phyloP scores from a whole-genome alignment of 2,329 filamentous ascomycete species.

The Fusarium sambucinum region DNA sequence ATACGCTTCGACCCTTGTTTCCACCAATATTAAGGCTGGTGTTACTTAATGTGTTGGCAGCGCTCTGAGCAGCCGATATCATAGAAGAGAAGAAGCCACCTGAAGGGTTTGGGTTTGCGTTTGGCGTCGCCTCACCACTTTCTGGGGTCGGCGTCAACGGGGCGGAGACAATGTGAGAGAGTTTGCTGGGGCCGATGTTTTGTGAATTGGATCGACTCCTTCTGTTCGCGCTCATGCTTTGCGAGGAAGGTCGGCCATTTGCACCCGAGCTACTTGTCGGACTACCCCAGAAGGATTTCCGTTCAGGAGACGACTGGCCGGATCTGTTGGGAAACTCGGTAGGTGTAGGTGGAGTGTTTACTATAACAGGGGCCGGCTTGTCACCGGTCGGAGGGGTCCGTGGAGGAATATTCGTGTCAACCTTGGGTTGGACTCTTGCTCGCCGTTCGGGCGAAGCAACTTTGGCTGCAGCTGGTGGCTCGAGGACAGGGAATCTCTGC shows the following conservation, averaged over 20 bases:
- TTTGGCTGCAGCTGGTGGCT: slow-evolving; percentile 50
- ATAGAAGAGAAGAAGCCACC: slow-evolving; percentile 93
- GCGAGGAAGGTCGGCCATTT: slow-evolving; percentile 70
- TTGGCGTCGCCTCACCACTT: slow-evolving; percentile 67
- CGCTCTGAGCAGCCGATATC: slow-evolving; percentile 92
- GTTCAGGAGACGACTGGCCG: slow-evolving; percentile 46
- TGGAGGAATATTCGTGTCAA: slow-evolving; percentile 54
- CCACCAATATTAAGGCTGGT: slow-evolving; percentile 66
- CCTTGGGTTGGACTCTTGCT: slow-evolving; percentile 47
- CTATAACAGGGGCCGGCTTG: slow-evolving; percentile 65
- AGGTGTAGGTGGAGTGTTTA: slow-evolving; percentile 75
- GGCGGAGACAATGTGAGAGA: slow-evolving; percentile 79
- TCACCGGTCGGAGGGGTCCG: slow-evolving; percentile 63
- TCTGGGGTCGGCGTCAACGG: slow-evolving; percentile 84
- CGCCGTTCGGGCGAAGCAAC: slow-evolving; percentile 48
- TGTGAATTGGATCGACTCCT: slow-evolving; percentile 66
- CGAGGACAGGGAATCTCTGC: slow-evolving; percentile 43
- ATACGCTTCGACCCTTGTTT: slow-evolving; percentile 52
- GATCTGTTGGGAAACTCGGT: slow-evolving; percentile 57
- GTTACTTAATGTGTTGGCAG: slow-evolving; percentile 79
- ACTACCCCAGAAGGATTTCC: slow-evolving; percentile 48
- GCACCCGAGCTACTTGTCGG: slow-evolving; percentile 49
- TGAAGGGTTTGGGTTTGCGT: slow-evolving; percentile 60
- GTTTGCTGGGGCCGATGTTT: slow-evolving; percentile 80
- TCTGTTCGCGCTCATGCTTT: slow-evolving; percentile 78